Base-by-base conservation (phyloP, 176 grass and related monocot species). In the Oryza australiensis region DNA sequence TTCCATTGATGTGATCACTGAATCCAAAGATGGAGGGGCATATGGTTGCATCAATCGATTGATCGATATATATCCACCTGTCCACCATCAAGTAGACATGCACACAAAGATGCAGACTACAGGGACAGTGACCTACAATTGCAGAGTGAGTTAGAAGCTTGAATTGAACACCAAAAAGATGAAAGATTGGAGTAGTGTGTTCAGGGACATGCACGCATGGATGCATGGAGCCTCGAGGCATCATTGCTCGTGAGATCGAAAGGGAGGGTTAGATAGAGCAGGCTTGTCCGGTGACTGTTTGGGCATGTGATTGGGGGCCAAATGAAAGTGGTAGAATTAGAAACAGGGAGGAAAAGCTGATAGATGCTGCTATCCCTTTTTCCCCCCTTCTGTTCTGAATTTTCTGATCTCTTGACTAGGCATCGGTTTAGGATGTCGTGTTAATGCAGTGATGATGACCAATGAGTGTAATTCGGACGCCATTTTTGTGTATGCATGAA, bases 221-320 rank as follows among this genome's bases (percentile, higher is more conserved):
- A 60, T 40, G 38, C 38, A 49, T 24, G 22, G n/a, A 60, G 55
- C 63, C 85, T 87, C 49, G 24, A 29, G 81, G 65, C 77, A 91
- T 86, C 72, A 75, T 83, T 76, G 86, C 76, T 91, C 27, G 59
- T 74, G 60, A 42, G 32, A 80, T 88, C 72, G 65, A 85, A 81
- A 48, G 11, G 57, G 74, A 70, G 49, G 22, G 18, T 55, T 55
- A 55, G 42, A 51, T 64, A 60, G 48, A 27, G 30, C 42, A 35
- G 5, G 5, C 66, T 73, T 24, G 55, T 88, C 83, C 67, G 51
- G 26, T 74, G 83, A 82, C 82, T 88, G 45, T 82, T 79, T 41
- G 35, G 26, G 28, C 89, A 88, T 91, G 86, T 85, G 88, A 74
- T 73, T 53, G n/a, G 37, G 18, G 57, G 82, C 70, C 46, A 38